A percentile compares a stretch with the other conserved stretches of the same genome.
These are phyloP conservation scores for Ophiorrhiza pumila DNA, from an alignment of 257 asterid species.

Conservation along the genomic window DNA sequence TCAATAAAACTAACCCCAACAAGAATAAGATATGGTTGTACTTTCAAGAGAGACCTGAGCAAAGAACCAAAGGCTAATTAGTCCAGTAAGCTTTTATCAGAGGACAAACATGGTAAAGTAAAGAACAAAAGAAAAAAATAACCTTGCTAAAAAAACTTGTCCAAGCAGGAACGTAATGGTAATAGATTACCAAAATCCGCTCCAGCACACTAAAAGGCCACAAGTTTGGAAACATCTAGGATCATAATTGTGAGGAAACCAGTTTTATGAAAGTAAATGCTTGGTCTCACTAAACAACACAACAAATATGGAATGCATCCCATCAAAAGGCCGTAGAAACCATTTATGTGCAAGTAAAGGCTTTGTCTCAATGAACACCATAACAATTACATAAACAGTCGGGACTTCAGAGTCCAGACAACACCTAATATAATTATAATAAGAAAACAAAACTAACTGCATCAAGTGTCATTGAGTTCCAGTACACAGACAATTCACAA, in stretches of 20 bases:
- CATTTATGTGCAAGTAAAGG: too few relatives aligned
- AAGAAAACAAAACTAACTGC: conserved; percentile 1
- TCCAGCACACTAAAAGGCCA: not conserved
- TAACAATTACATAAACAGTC: not conserved
- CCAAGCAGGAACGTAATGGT: not conserved
- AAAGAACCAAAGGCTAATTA: conserved; percentile 2
- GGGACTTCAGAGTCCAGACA: not conserved
- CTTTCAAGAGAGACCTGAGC: conserved; percentile 25
- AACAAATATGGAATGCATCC: not conserved
- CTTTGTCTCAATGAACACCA: not conserved
- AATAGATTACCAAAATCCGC: not conserved
- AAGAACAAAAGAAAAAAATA: not conserved
- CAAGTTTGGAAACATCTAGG: not conserved
- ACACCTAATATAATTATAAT: too few relatives aligned
- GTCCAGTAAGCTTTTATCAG: not conserved
- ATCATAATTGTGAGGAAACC: not conserved
- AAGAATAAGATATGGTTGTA: conserved; percentile 9
- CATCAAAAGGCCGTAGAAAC: not conserved
- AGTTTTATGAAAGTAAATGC: not conserved
- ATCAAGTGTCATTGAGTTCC: not conserved
- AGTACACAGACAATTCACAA: not conserved
- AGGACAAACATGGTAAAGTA: not conserved
- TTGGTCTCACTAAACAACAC: not conserved
- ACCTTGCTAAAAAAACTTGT: not conserved
- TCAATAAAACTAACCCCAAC: conserved; percentile 17